Evolutionary conservation across 345 rosid genomes (phyloP), one percentile per base, ranked within the genome.

Genomic region (Clarkia xantiana): DNA sequence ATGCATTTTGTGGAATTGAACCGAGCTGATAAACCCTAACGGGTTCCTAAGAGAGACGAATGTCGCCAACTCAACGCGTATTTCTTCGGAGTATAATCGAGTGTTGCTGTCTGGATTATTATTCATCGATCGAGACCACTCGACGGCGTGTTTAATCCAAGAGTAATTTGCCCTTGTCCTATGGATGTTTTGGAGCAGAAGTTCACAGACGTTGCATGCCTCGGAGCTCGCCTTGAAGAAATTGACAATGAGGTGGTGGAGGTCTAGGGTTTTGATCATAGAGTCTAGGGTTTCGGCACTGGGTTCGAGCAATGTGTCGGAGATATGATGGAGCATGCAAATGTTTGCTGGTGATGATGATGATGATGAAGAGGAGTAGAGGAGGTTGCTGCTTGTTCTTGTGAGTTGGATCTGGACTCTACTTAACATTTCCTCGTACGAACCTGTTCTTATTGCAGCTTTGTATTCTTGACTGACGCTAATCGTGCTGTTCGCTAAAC

Each of bases 391-490:
- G 55, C 44, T 51, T 5, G 60, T 18, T 12, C 57, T 45, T 44
- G 48, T 64, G 46, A 72, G 49, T 63, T 74, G 79, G 43, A 60
- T 73, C 10, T 76, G 82, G 53, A 74, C 75, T 60, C 80, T 67
- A 56, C 70, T 75, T 55, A 79, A 69, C 72, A 79, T 71, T 43
- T 90, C 94, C 14, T 67, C 49, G 59, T 90, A 90, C 39, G 97
- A 90, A 16, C 67, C 66, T 44, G 96, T 81, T 50, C 93, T 77
- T 53, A 90, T 78, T 50, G 86, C 94, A 73, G 76, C 73, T 62
- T 67, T 76, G 83, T 90, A 86, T 57, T 90, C 97, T 48, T 83
- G 86, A 51, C 71, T 73, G 13, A 90, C 79, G 56, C 60, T 78
- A 10, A 76, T 73, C 65, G 60, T 44, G 63, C 22, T 66, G 53